Percentiles rank a stretch among this genome's conserved stretches.
Evolutionary conservation across 768 basidiomycete genomes (phyloP).

Genomic region (Daedaleopsis sinensis): DNA sequence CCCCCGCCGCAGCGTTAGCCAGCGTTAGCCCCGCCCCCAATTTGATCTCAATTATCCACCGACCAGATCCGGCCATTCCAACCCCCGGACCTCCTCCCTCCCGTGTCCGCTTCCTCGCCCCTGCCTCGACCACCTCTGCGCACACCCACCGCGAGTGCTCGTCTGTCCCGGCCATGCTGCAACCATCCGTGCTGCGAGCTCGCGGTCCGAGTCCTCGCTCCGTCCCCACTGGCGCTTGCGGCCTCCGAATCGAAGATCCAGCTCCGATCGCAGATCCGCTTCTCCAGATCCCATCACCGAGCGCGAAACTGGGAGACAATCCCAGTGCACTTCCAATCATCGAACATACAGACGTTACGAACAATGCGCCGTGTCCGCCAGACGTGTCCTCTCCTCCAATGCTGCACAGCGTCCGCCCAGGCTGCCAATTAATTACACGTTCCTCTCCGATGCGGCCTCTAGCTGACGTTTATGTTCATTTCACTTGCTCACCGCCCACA

Average conservation of each 20-base stretch:
- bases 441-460: too few relatives aligned
- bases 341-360: too few relatives aligned
- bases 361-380: too few relatives aligned
- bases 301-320: neutral
- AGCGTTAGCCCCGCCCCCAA: conserved; percentile 15
- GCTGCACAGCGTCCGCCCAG: too few relatives aligned
- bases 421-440: too few relatives aligned
- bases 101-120: conserved; percentile 1
- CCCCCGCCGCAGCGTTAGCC: conserved; percentile 9
- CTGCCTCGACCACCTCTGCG: neutral
- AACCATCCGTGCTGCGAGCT: neutral
- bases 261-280: conserved; percentile 25
- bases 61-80: conserved; percentile 17
- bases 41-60: conserved; percentile 23
- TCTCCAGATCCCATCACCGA: conserved; percentile 20
- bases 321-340: neutral
- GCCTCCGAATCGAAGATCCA: conserved; percentile 18
- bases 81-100: too few relatives aligned
- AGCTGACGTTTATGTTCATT: too few relatives aligned
- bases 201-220: conserved; percentile 17
- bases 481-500: too few relatives aligned
- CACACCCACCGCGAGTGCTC: neutral
- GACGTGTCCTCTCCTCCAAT: too few relatives aligned
- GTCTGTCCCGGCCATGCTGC: neutral
- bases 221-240: conserved; percentile 14